Conservation (phyloP, 345 rosid species). For the Boechera divaricarpa region DNA sequence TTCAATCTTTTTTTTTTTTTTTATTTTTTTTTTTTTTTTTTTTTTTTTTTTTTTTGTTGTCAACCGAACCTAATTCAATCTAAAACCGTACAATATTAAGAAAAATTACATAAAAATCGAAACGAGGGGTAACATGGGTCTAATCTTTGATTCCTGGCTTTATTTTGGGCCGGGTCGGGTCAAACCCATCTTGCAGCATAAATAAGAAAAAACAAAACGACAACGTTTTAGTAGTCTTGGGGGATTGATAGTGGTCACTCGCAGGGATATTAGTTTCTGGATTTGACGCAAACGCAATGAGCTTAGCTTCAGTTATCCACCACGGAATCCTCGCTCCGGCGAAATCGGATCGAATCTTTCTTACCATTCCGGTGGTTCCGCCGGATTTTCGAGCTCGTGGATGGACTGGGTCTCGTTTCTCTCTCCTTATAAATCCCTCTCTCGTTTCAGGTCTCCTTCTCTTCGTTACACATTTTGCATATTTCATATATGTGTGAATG, state of each 20-base stretch:
- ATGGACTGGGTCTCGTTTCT: constrained; percentile 47
- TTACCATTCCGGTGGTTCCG: constrained; percentile 46
- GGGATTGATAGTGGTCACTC: constrained; percentile 34
- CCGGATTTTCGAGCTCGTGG: constrained; percentile 46
- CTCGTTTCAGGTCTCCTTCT: constrained; percentile 46
- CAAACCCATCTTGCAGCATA: background rate
- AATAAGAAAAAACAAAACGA: constrained; percentile 10
- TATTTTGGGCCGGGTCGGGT: constrained; percentile 5
- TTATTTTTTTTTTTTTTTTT: too few relatives aligned
- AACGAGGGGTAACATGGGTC: background rate
- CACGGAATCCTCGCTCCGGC: constrained; percentile 54
- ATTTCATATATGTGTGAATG: background rate
- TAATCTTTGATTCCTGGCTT: too few relatives aligned
- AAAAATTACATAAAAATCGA: background rate
- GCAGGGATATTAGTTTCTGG: constrained; percentile 4
- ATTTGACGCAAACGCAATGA: constrained; percentile 47
- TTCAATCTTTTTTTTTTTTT: background rate
- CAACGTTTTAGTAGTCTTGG: constrained; percentile 5
- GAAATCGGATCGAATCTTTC: constrained; percentile 47
- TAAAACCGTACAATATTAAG: background rate
- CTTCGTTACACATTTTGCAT: background rate
- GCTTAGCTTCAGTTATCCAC: constrained; percentile 70
- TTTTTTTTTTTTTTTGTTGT: too few relatives aligned
- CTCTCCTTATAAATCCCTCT: constrained; percentile 39
- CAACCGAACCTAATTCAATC: background rate